Evolutionary conservation across 116 monocot species (phyloP).

Genomic region (Papilionanthe hybrid): DNA sequence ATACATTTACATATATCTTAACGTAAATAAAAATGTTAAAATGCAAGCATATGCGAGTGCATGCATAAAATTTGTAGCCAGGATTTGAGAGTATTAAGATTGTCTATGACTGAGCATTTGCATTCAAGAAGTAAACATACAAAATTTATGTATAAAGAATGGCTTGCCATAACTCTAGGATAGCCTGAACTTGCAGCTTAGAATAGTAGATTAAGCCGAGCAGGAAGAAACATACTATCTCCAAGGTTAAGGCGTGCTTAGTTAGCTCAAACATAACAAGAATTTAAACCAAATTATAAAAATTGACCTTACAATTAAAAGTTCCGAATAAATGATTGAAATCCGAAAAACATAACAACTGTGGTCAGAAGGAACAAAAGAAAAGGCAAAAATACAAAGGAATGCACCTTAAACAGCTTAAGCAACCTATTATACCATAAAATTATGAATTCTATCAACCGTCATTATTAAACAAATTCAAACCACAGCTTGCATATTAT

Average conservation of each 20-base stretch:
- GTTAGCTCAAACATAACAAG: too few species aligned
- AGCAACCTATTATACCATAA: background rate
- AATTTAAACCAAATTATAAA: background rate
- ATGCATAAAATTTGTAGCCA: too few species aligned
- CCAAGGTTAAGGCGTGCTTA: too few species aligned
- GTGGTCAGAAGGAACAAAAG: background rate
- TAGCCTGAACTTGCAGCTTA: background rate
- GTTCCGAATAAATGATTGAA: background rate
- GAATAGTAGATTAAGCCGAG: background rate
- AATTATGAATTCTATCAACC: background rate
- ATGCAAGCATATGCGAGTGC: too few species aligned
- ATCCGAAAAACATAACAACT: background rate
- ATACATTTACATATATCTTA: too few species aligned
- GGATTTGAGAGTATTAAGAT: too few species aligned
- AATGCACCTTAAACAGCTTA: background rate
- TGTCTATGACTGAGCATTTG: too few species aligned
- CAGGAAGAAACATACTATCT: too few species aligned
- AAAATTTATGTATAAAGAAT: too few species aligned
- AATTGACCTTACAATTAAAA: background rate
- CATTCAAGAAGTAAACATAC: too few species aligned
- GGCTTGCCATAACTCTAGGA: background rate
- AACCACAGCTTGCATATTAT: background rate
- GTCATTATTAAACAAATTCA: background rate
- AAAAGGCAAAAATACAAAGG: background rate
- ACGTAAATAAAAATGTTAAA: too few species aligned